Evolutionary conservation across 2,329 filamentous ascomycete genomes (phyloP).

Genomic region (Pseudogymnoascus sp.): DNA sequence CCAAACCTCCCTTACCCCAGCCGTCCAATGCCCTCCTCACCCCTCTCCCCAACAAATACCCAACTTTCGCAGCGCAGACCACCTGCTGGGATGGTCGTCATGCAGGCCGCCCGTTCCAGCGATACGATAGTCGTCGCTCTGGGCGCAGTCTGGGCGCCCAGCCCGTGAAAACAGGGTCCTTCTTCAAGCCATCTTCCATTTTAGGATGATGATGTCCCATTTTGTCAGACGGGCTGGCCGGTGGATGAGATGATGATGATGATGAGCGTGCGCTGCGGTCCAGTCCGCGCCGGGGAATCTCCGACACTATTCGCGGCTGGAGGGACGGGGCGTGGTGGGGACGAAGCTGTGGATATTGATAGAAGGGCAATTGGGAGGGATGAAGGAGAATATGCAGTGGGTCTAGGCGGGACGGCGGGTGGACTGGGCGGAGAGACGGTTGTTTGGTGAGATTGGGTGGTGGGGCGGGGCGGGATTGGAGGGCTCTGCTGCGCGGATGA

Average conservation of each 20-base stretch:
- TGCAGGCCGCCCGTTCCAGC: neutral
- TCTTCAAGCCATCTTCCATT: neutral
- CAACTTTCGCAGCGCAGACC: no score
- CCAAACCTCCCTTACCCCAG: neutral
- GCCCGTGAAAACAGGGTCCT: neutral
- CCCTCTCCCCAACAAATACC: neutral
- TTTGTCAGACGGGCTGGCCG: neutral
- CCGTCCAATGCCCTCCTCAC: neutral
- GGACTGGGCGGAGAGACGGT: neutral
- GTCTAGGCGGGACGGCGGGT: neutral
- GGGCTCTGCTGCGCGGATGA: neutral
- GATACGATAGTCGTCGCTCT: neutral
- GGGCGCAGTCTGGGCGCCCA: neutral
- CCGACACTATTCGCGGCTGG: slow-evolving; percentile 6
- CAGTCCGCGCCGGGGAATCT: neutral
- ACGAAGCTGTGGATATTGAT: neutral
- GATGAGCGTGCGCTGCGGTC: neutral
- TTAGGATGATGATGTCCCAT: neutral
- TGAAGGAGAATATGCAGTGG: neutral
- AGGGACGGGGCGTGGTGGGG: neutral
- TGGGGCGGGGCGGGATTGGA: neutral
- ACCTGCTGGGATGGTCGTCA: neutral
- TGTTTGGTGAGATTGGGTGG: neutral
- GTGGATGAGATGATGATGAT: neutral
- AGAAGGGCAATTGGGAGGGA: neutral